These are phyloP conservation scores for Westerdykella sp. DNA, from an alignment of 2,329 filamentous ascomycete species.

Conservation along the genomic window DNA sequence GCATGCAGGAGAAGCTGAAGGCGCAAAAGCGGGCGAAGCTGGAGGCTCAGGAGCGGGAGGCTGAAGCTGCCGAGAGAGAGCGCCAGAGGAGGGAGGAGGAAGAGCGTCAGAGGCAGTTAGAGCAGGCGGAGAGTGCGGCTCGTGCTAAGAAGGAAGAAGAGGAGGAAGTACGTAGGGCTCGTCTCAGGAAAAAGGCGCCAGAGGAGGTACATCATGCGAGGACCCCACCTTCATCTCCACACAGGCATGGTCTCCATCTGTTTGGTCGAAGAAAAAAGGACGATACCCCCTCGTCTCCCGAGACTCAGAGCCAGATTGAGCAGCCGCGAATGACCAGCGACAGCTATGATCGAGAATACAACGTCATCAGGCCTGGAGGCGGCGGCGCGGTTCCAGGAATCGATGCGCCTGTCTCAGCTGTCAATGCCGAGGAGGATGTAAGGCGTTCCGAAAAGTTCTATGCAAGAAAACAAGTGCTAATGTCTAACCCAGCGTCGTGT, in stretches of 20 bases:
- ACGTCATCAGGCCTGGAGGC: conserved; percentile 40
- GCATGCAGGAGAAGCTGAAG: conserved; percentile 25
- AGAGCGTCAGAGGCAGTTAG: conserved; percentile 28
- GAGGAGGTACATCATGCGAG: conserved; percentile 9
- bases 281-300: conserved; percentile 19
- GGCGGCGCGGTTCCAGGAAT: conserved; percentile 49
- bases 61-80: conserved; percentile 23
- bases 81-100: conserved; percentile 27
- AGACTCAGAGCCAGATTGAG: conserved; percentile 13
- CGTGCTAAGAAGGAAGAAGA: conserved; percentile 24
- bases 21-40: conserved; percentile 27
- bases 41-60: conserved; percentile 19
- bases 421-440: conserved; percentile 72
- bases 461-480: conserved; percentile 11
- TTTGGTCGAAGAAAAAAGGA: conserved; percentile 30
- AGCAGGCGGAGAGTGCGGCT: conserved; percentile 24
- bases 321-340: conserved; percentile 19
- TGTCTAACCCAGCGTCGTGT: conserved; percentile 50
- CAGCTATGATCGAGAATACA: conserved; percentile 16
- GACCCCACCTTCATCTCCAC: conserved; percentile 23
- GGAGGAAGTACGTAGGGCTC: conserved; percentile 18
- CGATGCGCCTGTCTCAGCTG: conserved; percentile 74
- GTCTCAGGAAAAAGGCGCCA: conserved; percentile 19
- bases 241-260: conserved; percentile 26
- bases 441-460: conserved; percentile 24